These are phyloP conservation scores for Paraphoma chrysanthemicola DNA, from an alignment of 2,329 filamentous ascomycete genomes.

Conservation along the genomic window DNA sequence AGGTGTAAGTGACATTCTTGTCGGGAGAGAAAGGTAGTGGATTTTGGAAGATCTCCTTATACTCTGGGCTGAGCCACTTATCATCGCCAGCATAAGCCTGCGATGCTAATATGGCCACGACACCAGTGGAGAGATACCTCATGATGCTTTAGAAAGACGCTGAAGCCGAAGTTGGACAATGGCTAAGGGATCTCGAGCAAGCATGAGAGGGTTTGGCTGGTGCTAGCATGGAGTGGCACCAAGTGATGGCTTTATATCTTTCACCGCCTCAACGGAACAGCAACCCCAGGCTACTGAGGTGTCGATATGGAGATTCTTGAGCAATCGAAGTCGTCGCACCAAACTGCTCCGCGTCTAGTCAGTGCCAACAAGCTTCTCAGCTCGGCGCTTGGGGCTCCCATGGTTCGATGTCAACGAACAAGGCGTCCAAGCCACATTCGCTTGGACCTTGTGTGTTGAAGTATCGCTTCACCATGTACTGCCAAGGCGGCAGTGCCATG, in stretches of 20 bases:
- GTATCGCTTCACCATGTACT: not conserved
- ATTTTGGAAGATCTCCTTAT: constrained; percentile 46
- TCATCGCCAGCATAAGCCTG: constrained; percentile 18
- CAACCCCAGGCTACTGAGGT: not conserved
- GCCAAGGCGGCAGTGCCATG: constrained; percentile 4
- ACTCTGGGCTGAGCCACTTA: constrained; percentile 43
- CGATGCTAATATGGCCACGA: constrained; percentile 16
- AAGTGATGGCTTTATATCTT: constrained; percentile 12
- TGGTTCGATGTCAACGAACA: not conserved
- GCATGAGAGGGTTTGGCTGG: constrained; percentile 12
- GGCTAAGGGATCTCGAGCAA: constrained; percentile 10
- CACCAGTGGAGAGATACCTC: not conserved
- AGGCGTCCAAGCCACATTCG: constrained; percentile 9
- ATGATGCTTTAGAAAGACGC: not conserved
- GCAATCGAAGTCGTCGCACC: not conserved
- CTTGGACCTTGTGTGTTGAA: constrained; percentile 4
- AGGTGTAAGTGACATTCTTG: constrained; percentile 34
- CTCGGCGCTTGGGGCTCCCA: not conserved
- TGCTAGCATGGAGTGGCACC: not conserved
- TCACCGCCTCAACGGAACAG: not conserved
- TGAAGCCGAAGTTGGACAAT: not conserved
- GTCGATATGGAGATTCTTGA: not conserved
- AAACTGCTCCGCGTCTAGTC: not conserved
- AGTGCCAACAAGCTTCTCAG: constrained; percentile 1
- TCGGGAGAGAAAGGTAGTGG: constrained; percentile 56